Evolutionary conservation across 305 asterid genomes (phyloP).

Genomic region (Ajuga reptans): DNA sequence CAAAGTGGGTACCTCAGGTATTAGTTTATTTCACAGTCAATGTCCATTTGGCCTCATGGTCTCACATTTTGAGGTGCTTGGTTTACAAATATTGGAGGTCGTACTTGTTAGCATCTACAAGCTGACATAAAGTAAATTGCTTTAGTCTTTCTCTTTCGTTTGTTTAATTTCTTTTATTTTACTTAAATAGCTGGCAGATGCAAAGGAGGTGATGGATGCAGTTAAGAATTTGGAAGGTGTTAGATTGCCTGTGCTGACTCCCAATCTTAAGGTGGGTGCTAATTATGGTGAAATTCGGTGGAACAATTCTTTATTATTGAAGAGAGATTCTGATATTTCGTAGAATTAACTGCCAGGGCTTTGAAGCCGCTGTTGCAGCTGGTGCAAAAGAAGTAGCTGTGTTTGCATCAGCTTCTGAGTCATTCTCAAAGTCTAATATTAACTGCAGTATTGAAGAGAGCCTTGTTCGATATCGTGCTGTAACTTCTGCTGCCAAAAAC

Average conservation of each 20-base stretch:
- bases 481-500: slow-evolving; percentile 67
- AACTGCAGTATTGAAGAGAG: slow-evolving; percentile 93
- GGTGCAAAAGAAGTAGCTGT: slow-evolving; percentile 93
- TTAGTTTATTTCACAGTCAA: not conserved
- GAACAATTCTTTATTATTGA: not conserved
- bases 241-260: slow-evolving; percentile 78
- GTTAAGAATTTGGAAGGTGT: slow-evolving; percentile 66
- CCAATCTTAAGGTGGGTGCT: slow-evolving; percentile 64
- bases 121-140: not conserved
- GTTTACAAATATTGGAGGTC: not conserved
- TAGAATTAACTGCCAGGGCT: slow-evolving; percentile 45
- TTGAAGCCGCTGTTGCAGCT: slow-evolving; percentile 85
- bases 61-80: not conserved
- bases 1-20: slow-evolving; percentile 99
- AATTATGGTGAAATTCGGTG: not conserved
- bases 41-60: slow-evolving; percentile 5
- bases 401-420: slow-evolving; percentile 96
- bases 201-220: slow-evolving; percentile 78
- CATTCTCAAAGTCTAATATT: slow-evolving; percentile 83
- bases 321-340: slow-evolving; percentile 9
- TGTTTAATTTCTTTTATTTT: slow-evolving; percentile 15
- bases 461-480: slow-evolving; percentile 67
- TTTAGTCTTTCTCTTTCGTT: not conserved
- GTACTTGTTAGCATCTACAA: not conserved
- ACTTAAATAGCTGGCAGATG: slow-evolving; percentile 72